Evolutionary conservation across 495 filamentous ascomycete species (phyloP).

Genomic region (Immersiella caudata): DNA sequence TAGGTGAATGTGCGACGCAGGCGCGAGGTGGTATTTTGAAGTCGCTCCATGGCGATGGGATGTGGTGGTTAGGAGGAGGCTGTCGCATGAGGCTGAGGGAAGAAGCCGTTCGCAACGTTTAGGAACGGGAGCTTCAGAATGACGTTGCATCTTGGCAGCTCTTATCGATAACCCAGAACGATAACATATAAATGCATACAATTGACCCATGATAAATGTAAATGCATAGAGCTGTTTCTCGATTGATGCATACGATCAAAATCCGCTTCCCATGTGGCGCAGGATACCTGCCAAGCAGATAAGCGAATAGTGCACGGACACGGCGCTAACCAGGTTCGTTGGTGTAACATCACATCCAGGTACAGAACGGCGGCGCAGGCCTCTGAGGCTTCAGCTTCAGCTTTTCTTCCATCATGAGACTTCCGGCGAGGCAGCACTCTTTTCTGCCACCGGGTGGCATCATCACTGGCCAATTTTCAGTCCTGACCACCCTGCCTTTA

Average conservation of each 20-base stretch:
- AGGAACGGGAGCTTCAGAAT: neutral
- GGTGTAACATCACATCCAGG: too few relatives aligned
- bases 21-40: conserved; percentile 40
- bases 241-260: neutral
- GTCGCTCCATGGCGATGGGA: neutral
- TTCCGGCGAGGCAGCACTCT: too few relatives aligned
- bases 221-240: neutral
- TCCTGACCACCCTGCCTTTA: too few relatives aligned
- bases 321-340: too few relatives aligned
- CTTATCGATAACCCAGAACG: conserved; percentile 14
- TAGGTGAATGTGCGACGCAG: conserved; percentile 67
- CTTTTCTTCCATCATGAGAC: too few relatives aligned
- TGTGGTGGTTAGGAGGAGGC: neutral
- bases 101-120: neutral
- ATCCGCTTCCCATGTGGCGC: too few relatives aligned
- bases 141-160: conserved; percentile 2
- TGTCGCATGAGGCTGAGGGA: neutral
- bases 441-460: too few relatives aligned
- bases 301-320: too few relatives aligned
- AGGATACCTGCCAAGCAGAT: too few relatives aligned
- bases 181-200: neutral
- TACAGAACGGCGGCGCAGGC: too few relatives aligned
- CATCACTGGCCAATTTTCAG: too few relatives aligned
- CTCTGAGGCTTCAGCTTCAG: too few relatives aligned
- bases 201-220: neutral